Evolutionary conservation across 2,329 filamentous ascomycete genomes (phyloP), one percentile per base, ranked within the genome.

Genomic region (Diaporthe sp.): DNA sequence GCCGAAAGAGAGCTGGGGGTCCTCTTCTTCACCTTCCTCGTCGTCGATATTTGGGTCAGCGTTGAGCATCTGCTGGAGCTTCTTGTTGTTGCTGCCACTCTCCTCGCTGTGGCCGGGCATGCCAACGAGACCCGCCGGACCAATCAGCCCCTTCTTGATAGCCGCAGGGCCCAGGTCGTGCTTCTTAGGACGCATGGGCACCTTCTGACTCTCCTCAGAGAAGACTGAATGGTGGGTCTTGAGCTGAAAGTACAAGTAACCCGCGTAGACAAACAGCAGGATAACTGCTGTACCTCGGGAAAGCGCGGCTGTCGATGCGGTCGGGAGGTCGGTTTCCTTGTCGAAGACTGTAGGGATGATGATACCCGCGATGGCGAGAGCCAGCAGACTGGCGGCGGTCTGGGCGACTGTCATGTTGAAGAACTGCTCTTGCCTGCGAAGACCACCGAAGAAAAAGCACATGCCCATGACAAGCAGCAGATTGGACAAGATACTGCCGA

Each of bases 351-450:
- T 98, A 0, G 96, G 96, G 37, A 98, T 95, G 79, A 98, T 96
- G 79, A 98, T 88, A 80, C 92, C 93, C 68, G 92, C 93, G 51
- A 97, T 94, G 20, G 94, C 93, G 28, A 98, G 88, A 17, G 94
- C 93, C 28, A 98, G 90, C 71, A 98, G 86, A 81, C 93, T 95
- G 20, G 95, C 92, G 4, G 95, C 94, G 0, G 96, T 98, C 83
- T 98, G 95, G 0, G 96, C 96, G 9, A 98, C 95, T 0, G 94
- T 96, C 47, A 94, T 92, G 86, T 98, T 98, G 90, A 98, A 98
- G 83, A 91, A 93, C 83, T 98, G 96, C 82, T 97, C 94, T 39
- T 90, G 82, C 39, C 96, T 91, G 76, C 94, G 92, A 79, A 97
- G 83, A 5, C 95, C 95, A 68, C 95, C 95, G 76, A 94, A 93